Conservation (phyloP, 2,329 filamentous ascomycete genomes). For the Scytalidium lignicola region DNA sequence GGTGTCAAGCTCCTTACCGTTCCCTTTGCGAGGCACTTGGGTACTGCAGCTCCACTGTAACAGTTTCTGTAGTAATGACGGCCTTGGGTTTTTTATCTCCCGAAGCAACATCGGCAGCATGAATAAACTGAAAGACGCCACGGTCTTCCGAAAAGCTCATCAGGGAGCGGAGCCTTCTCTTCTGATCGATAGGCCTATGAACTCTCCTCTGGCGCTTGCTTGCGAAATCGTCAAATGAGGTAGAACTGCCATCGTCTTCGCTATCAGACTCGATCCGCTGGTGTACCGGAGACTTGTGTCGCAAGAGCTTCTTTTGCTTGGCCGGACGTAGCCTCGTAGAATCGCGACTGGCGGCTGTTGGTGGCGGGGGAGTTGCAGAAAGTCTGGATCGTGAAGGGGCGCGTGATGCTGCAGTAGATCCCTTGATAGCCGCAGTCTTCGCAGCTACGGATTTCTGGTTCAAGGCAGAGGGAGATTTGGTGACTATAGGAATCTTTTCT, state of each 20-base stretch:
- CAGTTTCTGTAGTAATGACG: constrained; percentile 42
- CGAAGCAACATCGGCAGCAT: constrained; percentile 53
- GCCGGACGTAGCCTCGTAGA: constrained; percentile 5
- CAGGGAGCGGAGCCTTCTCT: constrained; percentile 19
- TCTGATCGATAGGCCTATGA: constrained; percentile 13
- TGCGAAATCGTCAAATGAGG: not conserved
- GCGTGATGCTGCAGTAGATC: constrained; percentile 3
- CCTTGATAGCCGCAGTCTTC: not conserved
- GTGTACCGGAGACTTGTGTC: constrained; percentile 13
- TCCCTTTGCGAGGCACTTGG: constrained; percentile 69
- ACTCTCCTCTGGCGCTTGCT: constrained; percentile 17
- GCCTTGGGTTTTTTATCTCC: constrained; percentile 45
- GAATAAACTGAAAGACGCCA: constrained; percentile 39
- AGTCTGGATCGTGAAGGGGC: constrained; percentile 3
- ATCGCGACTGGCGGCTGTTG: constrained; percentile 5
- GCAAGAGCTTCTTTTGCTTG: constrained; percentile 13
- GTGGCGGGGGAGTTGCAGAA: constrained; percentile 9
- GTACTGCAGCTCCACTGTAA: constrained; percentile 72
- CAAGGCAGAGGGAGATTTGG: constrained; percentile 1
- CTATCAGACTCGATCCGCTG: constrained; percentile 12
- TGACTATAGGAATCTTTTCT: constrained; percentile 3
- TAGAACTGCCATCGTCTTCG: constrained; percentile 8
- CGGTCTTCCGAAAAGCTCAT: constrained; percentile 21
- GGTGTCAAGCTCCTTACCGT: constrained; percentile 40
- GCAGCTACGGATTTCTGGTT: not conserved